These are phyloP conservation scores for Lepidium africanum DNA, from an alignment of 345 rosid genomes.

Conservation along the genomic window DNA sequence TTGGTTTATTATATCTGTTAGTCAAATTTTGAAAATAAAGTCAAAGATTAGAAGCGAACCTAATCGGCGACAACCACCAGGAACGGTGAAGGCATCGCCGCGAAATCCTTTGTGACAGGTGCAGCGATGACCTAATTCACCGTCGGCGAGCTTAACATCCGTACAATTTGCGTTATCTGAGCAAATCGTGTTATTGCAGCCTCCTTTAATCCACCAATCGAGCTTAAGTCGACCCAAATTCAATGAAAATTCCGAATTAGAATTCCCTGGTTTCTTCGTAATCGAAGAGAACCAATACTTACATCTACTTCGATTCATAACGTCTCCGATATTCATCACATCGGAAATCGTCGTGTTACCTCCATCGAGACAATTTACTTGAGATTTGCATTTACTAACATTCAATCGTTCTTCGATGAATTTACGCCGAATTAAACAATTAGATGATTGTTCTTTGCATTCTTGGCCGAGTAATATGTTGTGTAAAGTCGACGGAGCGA, in stretches of 20 bases:
- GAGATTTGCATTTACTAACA: not conserved
- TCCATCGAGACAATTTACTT: constrained; percentile 32
- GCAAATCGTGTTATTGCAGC: constrained; percentile 32
- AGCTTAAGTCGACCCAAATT: constrained; percentile 37
- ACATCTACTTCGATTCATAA: constrained; percentile 24
- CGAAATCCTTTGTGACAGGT: constrained; percentile 37
- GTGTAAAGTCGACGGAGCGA: constrained; percentile 32
- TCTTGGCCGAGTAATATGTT: constrained; percentile 41
- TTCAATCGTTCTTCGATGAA: not conserved
- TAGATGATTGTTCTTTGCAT: constrained; percentile 14
- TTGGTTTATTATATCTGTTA: not conserved
- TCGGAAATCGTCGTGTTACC: not conserved
- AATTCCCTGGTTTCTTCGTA: constrained; percentile 10
- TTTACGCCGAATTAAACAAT: constrained; percentile 30
- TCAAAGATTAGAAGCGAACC: constrained; percentile 33
- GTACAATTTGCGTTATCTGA: constrained; percentile 36
- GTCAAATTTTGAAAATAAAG: not conserved
- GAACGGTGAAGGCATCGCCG: constrained; percentile 49
- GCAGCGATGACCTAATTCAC: constrained; percentile 38
- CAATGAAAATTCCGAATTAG: constrained; percentile 16
- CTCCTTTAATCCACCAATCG: constrained; percentile 58
- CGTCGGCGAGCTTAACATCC: not conserved
- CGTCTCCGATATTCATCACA: not conserved
- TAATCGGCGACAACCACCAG: constrained; percentile 51
- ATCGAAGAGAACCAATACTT: constrained; percentile 45